Conservation (phyloP, 805 yeast genomes). For the Saturnispora quitensis region DNA sequence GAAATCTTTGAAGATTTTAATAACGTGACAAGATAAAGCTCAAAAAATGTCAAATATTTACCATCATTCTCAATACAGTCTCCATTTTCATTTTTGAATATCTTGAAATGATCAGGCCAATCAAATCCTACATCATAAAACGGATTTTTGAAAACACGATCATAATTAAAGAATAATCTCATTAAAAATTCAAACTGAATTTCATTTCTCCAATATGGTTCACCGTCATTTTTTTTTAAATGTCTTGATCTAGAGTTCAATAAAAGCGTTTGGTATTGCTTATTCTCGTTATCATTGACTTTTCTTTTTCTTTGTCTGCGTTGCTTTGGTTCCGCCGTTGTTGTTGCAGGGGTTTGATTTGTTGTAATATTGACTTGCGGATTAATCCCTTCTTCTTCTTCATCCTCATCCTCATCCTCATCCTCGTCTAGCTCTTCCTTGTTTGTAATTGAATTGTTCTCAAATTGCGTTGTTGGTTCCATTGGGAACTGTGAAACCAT, state of each 20-base stretch:
- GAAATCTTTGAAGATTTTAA: constrained; percentile 80
- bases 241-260: constrained; percentile 37
- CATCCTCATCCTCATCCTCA: background rate
- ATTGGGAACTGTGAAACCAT: background rate
- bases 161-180: constrained; percentile 52
- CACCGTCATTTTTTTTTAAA: constrained; percentile 84
- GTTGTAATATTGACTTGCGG: background rate
- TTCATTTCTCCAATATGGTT: constrained; percentile 81
- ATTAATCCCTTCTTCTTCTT: background rate
- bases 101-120: constrained; percentile 28
- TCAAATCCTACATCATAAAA: constrained; percentile 33
- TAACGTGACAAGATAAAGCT: constrained; percentile 71
- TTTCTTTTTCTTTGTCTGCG: constrained; percentile 1
- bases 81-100: constrained; percentile 20
- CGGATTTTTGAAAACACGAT: constrained; percentile 59
- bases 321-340: background rate
- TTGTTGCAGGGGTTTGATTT: background rate
- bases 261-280: constrained; percentile 22
- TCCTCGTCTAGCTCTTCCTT: too few relatives aligned
- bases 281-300: constrained; percentile 2
- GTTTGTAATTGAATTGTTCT: too few relatives aligned
- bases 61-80: constrained; percentile 21
- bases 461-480: background rate
- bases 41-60: constrained; percentile 64
- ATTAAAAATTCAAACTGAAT: constrained; percentile 75